Base-by-base conservation (phyloP, 352 stramenopile genomes). In the Pythium folliculosum region DNA sequence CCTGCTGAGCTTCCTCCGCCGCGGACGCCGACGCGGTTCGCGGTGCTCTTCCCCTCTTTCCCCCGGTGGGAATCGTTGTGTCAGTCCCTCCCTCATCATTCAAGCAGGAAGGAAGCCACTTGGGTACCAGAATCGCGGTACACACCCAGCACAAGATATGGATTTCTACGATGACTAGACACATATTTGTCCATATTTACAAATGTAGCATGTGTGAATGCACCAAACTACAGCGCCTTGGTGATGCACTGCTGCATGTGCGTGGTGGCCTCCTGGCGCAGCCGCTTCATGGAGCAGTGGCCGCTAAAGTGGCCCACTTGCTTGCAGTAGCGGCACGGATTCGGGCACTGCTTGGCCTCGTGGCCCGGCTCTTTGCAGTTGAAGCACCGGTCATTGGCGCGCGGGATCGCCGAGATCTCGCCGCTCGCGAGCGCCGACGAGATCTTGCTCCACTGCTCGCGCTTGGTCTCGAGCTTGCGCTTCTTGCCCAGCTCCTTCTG, bases 311-410 rank as follows among this genome's bases (percentile, higher is more conserved):
- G 88, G 32, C 78, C 84, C 5, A 68, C 44, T 19, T 90, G 54
- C 58, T 94, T 90, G 72, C 86, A 96, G 69, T 94, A 94, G 21
- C 85, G 83, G 57, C 88, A 96, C 13, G 86, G 81, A 14, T 89
- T 76, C 16, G 81, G 77, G 53, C 88, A 96, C 47, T 83, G 74
- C 51, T 88, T 89, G 40, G 88, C 85, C 45, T 94, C 78, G 72
- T 96, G 88, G 58, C 82, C 81, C 22, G 82, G 77, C 60, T 91
- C 70, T 65, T 92, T 91, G 81, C 88, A 96, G 73, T 96, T 96
- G 77, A 86, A 96, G 72, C 88, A 96, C 13, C 79, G 78, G 16
- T 81, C 80, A 37, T 66, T 67, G n/a, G 21, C 23, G 35, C 80
- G 78, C 23, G 86, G 86, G 25, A 65, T 74, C 52, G 85, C 76